Base-by-base conservation (phyloP, 2,329 filamentous ascomycete species). In the Mycosphaerella sp. region DNA sequence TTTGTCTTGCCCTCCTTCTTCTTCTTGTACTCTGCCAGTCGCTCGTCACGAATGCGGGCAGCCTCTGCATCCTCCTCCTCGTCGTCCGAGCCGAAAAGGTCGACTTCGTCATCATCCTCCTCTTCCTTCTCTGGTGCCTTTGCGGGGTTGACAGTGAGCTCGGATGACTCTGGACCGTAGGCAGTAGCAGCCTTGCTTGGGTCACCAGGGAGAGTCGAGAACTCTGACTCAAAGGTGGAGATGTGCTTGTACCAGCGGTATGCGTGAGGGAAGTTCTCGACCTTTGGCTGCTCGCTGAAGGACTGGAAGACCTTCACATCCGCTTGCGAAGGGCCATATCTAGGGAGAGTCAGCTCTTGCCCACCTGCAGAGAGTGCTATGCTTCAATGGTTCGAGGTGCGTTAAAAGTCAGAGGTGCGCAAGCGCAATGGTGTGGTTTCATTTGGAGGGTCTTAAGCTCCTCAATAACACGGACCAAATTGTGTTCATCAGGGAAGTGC, bases 201-300 rank as follows among this genome's bases (percentile, higher is more conserved):
- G 78, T 97, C 92, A 74, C 93, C 93, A 56, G 89, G 82, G 49
- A 98, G 87, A 62, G 84, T 87, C 69, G 86, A 80, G 80, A 97
- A 97, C 76, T 97, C 92, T 65, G 86, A 81, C 81, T 95, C 85
- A 79, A 88, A 95, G 67, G 87, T 87, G 74, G 87, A 83, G 72
- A 96, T 89, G 84, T 98, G 92, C 84, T 95, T 95, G 85, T 95
- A 96, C 93, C 93, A 98, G 76, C 93, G 87, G 72, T 89, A 89
- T 70, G 87, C 90, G 79, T 95, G 81, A 70, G 92, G 90, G 84
- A 87, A 95, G 80, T 95, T 95, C 74, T 80, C 79, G 69, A 86
- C 82, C 65, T 86, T 84, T 67, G 93, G 93, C 57, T 83, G 76
- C 66, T 80, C 76, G 70, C 80, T 84, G 73, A 96, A 75, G 69